Base-by-base conservation (phyloP, 2,329 filamentous ascomycete genomes). In the Colletotrichum plurivorum region DNA sequence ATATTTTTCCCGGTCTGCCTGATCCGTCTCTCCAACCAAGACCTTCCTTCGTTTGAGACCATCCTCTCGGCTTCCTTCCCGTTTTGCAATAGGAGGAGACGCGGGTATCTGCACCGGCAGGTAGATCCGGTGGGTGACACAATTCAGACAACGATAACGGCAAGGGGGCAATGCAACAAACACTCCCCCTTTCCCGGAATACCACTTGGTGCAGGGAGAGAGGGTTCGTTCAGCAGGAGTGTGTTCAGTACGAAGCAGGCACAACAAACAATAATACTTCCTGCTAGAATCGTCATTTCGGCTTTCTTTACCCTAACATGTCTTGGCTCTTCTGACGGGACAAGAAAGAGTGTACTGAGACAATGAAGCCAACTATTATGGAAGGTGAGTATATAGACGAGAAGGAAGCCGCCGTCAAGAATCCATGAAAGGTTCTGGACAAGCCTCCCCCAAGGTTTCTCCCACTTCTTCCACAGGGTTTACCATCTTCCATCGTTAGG, bases 81-180 rank as follows among this genome's bases (percentile, higher is more conserved):
- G 4, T 36, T n/a, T 46, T 20, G 36, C 13, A 25, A 36, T 25
- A 36, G 39, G n/a, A 55, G 39, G 31, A 10, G 31, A 36, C 31
- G 31, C 55, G 55, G 55, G 55, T 57, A 45, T 57, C 55, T 57
- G 55, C 55, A 57, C 55, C 55, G 55, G 55, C 55, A 57, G 13
- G 22, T n/a, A 27, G 41, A 31, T 48, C 55, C 55, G 53, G 48
- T 12, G 10, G 18, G 48, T 52, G 48, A 6, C 16, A 45, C 39
- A 59, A 46, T 5, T 43, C 16, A 43, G 41, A 43, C 41, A n/a
- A 43, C 41, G 16, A 15, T 13, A 43, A 45, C 54, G 49, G 43
- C 51, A 49, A 63, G 15, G 20, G 36, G n/a, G 43, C 48, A 22
- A 56, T 43, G 41, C 41, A 43, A 49, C 36, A n/a, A 15, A 53